Conservation (phyloP, 2,329 filamentous ascomycete genomes). For the Trichoderma hamatum region DNA sequence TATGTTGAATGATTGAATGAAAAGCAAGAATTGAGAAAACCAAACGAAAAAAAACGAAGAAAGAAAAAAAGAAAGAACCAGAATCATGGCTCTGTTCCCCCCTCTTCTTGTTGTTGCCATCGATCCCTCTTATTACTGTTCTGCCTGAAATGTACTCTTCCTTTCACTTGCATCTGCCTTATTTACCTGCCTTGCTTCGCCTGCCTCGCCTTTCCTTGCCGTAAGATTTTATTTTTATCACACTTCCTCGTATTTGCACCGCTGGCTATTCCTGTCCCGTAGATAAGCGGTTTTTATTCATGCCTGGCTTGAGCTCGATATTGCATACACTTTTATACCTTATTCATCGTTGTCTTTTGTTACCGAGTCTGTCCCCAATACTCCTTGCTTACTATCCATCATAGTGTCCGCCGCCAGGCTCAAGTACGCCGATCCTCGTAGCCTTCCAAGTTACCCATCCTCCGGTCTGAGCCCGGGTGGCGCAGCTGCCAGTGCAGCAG, state of each 20-base stretch:
- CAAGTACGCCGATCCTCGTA: conserved; percentile 71
- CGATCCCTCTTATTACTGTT: background rate
- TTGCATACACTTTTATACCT: background rate
- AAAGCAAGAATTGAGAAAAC: background rate
- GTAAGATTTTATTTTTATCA: background rate
- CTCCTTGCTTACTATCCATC: conserved; percentile 27
- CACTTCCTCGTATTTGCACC: background rate
- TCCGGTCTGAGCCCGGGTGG: conserved; percentile 59
- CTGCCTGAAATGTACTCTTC: background rate
- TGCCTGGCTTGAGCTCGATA: conserved; percentile 2
- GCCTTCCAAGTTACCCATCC: conserved; percentile 75
- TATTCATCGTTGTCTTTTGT: background rate
- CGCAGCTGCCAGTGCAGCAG: conserved; percentile 73
- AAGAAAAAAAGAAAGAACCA: background rate
- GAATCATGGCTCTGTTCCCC: background rate
- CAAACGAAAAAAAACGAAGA: background rate
- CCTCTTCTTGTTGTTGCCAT: background rate
- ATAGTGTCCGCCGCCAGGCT: conserved; percentile 48
- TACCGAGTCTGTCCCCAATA: background rate
- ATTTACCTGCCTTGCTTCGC: background rate
- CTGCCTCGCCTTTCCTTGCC: background rate
- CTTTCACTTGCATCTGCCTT: background rate
- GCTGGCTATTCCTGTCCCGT: conserved; percentile 2
- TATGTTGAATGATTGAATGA: conserved; percentile 17
- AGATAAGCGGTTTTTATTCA: conserved; percentile 6